Conservation (phyloP, 2,329 filamentous ascomycete genomes). For the Hymenoscyphus fructigenus region DNA sequence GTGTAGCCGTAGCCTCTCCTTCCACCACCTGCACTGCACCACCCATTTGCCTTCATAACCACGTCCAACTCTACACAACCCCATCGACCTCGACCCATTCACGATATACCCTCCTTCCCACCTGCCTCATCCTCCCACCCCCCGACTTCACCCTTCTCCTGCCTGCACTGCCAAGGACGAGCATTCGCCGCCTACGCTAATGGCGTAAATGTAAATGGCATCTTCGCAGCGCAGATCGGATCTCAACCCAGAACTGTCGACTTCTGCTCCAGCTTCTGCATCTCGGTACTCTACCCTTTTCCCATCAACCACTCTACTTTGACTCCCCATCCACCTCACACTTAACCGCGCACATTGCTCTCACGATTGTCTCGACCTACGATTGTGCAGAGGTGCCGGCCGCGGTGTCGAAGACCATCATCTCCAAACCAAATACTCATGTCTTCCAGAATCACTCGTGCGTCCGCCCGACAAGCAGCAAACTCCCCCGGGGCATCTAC, state of each 20-base stretch:
- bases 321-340: constrained; percentile 8
- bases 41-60: background rate
- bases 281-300: constrained; percentile 24
- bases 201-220: constrained; percentile 21
- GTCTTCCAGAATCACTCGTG: constrained; percentile 95
- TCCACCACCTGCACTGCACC: background rate
- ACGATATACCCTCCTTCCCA: background rate
- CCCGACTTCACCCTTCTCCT: constrained; percentile 2
- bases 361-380: constrained; percentile 17
- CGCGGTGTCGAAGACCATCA: constrained; percentile 15
- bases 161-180: constrained; percentile 1
- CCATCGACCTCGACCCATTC: background rate
- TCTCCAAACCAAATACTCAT: constrained; percentile 62
- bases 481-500: constrained; percentile 41
- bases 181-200: constrained; percentile 13
- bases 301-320: constrained; percentile 18
- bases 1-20: background rate
- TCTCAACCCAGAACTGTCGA: constrained; percentile 21
- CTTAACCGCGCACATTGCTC: constrained; percentile 12
- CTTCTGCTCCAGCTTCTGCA: constrained; percentile 19
- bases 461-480: constrained; percentile 86
- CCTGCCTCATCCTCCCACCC: background rate
- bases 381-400: constrained; percentile 23
- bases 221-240: constrained; percentile 22
- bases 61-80: background rate